These are phyloP conservation scores for Melocanna baccifera DNA, from an alignment of 176 grass and related monocot genomes.

Conservation along the genomic window DNA sequence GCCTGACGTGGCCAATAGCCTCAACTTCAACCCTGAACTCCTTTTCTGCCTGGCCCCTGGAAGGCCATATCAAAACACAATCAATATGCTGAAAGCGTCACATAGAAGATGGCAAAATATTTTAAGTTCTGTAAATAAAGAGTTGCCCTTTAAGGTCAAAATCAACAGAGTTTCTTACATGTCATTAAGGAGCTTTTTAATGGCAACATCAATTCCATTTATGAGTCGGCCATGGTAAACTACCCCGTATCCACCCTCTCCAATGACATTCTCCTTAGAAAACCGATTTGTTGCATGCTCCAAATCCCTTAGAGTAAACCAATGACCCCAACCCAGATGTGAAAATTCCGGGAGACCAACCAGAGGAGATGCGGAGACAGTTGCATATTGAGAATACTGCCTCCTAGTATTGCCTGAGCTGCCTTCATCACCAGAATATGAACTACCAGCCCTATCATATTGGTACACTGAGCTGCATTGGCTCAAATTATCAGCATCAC, in stretches of 20 bases:
- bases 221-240: constrained; percentile 26
- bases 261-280: constrained; percentile 38
- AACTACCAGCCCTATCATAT: constrained; percentile 46
- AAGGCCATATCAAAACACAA: neutral
- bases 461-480: constrained; percentile 68
- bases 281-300: constrained; percentile 68
- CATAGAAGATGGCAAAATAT: neutral
- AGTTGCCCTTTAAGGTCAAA: neutral
- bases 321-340: constrained; percentile 81
- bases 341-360: constrained; percentile 73
- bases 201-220: constrained; percentile 12
- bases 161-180: neutral
- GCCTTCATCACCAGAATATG: constrained; percentile 63
- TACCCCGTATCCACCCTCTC: constrained; percentile 28
- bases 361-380: constrained; percentile 68
- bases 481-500: constrained; percentile 66
- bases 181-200: constrained; percentile 36
- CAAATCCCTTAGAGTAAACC: constrained; percentile 74
- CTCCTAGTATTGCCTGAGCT: constrained; percentile 51
- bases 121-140: neutral
- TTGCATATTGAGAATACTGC: constrained; percentile 40
- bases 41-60: constrained; percentile 29
- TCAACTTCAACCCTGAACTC: constrained; percentile 29
- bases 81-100: neutral
- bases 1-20: constrained; percentile 21